Evolutionary conservation across 148 eudicot species (phyloP), one percentile per base, ranked within the genome.

Genomic region (Rhododendron griersonianum): DNA sequence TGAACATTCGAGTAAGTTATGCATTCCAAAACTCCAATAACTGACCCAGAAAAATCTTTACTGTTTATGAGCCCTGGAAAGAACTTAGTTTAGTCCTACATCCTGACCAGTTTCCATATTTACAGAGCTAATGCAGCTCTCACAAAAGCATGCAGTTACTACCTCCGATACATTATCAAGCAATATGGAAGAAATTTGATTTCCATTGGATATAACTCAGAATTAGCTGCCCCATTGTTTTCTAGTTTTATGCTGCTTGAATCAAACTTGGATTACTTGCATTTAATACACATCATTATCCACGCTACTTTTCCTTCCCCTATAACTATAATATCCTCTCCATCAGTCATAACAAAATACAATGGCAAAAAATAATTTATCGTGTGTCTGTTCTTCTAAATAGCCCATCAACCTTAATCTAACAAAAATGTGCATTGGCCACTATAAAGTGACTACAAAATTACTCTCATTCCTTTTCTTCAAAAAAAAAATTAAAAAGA

Each of bases 11-110:
- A 59, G 35, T 78, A 85, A 11, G 25, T 85, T 47, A 85, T 25
- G 79, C 59, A 78, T 83, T 78, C 75, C 28, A 78, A 71, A 50
- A 73, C 7, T 74, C 51, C 9, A 75, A 18, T 75, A 84, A 84
- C 41, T 39, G 23, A 76, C 13, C 30, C 10, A 3, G 57, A 30
- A 50, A 48, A 50, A 48, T 48, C 15, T 47, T 45, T 21, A 67
- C 2, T 71, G 47, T 48, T 15, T 13, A 3, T 50, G 35, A 18
- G 78, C 59, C 78, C 55, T 18, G 73, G 6, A 28, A 13, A 59
- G 57, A 61, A 82, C 11, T 59, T 61, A 37, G 79, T 0, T 4
- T 39, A 7, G 79, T 75, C 47, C 45, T 39, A 37, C 45, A 75
- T 75, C n/a, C 79, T 37, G 48, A 75, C 47, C 79, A 75, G 41